A percentile compares a stretch with the other conserved stretches of the same genome.
These are phyloP conservation scores for Sphaerobolus stellatus DNA, from an alignment of 1,284 basidiomycete species.

Conservation along the genomic window DNA sequence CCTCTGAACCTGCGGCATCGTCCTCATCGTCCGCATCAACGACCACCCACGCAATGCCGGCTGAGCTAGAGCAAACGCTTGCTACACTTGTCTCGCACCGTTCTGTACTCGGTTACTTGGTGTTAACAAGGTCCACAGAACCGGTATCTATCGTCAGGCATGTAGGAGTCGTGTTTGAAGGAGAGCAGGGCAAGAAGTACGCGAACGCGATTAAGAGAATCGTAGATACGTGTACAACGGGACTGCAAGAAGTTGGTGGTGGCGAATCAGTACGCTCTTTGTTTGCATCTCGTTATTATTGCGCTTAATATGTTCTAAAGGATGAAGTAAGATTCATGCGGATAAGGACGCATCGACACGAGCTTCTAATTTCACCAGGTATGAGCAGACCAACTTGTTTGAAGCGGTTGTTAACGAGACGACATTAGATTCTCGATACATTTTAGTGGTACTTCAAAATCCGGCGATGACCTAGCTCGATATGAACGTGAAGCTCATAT, in stretches of 20 bases:
- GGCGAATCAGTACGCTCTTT: constrained; percentile 48
- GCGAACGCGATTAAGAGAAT: constrained; percentile 76
- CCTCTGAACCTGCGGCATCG: not conserved
- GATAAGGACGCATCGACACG: constrained; percentile 87
- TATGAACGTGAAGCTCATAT: no score
- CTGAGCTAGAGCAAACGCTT: constrained; percentile 74
- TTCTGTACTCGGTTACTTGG: constrained; percentile 84
- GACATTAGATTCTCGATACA: constrained; percentile 70
- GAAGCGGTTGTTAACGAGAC: constrained; percentile 3
- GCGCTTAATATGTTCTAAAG: constrained; percentile 38
- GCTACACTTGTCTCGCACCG: constrained; percentile 75
- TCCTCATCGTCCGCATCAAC: not conserved
- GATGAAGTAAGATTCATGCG: constrained; percentile 87
- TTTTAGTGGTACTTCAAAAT: constrained; percentile 84
- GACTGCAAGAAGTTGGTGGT: constrained; percentile 68
- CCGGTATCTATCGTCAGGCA: constrained; percentile 75
- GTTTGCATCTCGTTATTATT: not conserved
- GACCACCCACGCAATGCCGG: constrained; percentile 45
- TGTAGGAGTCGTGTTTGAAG: constrained; percentile 85
- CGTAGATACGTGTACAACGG: constrained; percentile 72
- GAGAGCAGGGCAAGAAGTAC: constrained; percentile 79
- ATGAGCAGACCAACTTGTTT: constrained; percentile 25
- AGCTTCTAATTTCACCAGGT: constrained; percentile 94
- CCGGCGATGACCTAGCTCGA: constrained; percentile 41
- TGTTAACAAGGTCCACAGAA: constrained; percentile 64